Evolutionary conservation across 345 rosid genomes (phyloP).

Genomic region (Eucalyptus curtisii): DNA sequence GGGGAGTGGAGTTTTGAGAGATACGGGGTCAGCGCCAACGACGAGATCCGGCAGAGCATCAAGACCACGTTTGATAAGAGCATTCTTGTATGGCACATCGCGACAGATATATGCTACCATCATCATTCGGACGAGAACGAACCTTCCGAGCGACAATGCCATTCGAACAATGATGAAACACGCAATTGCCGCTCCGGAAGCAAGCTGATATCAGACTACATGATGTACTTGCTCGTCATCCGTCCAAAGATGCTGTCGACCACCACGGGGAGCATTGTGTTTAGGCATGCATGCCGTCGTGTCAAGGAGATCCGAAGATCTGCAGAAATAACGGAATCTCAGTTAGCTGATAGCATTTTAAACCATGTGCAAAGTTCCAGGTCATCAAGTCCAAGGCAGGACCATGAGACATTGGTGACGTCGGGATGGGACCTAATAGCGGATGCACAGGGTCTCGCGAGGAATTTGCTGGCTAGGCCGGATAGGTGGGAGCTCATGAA

Average conservation of each 20-base stretch:
- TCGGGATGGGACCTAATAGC: background rate
- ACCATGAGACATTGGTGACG: background rate
- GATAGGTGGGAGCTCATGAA: background rate
- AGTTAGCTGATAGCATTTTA: background rate
- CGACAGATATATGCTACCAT: background rate
- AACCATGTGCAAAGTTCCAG: fast-evolving
- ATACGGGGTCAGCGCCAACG: background rate
- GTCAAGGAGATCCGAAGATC: background rate
- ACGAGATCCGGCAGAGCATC: background rate
- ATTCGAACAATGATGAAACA: too few relatives aligned
- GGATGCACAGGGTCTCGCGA: background rate
- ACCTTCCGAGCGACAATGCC: too few relatives aligned
- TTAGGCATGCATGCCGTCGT: background rate
- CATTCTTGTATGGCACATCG: background rate
- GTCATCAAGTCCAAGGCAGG: fast-evolving
- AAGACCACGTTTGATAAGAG: background rate
- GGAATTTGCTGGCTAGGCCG: background rate
- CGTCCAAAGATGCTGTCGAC: background rate
- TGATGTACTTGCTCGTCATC: background rate
- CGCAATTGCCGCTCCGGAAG: background rate
- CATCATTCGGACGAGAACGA: background rate
- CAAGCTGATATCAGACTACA: background rate
- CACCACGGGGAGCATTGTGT: background rate
- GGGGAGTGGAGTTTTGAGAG: background rate
- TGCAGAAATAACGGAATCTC: background rate